A percentile compares a stretch with the other conserved stretches of the same genome.
phyloP scores from a whole-genome alignment of 2,329 filamentous ascomycete genomes.

The Cercospora zeina region DNA sequence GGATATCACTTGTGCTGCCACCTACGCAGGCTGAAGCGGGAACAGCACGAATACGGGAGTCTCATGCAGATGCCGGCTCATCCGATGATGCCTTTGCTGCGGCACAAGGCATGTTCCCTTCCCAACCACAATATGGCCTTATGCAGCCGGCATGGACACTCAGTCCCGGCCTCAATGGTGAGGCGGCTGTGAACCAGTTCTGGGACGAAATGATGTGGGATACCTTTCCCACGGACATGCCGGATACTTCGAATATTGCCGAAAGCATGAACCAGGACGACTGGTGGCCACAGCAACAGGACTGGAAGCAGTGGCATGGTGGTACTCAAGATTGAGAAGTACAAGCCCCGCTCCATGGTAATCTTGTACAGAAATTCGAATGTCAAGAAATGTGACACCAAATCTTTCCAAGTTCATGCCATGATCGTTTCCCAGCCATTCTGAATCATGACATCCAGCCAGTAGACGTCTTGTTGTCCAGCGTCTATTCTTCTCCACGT shows the following conservation, averaged over 20 bases:
- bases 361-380: neutral
- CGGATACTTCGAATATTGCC: constrained; percentile 19
- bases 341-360: neutral
- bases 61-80: neutral
- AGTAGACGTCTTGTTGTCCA: constrained; percentile 52
- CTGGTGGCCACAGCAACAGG: constrained; percentile 26
- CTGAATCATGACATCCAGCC: constrained; percentile 61
- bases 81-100: neutral
- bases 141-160: constrained; percentile 13
- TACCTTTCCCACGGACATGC: constrained; percentile 23
- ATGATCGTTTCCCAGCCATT: constrained; percentile 60
- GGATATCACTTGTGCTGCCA: constrained; percentile 10
- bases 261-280: constrained; percentile 19
- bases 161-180: constrained; percentile 17
- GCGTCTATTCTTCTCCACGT: constrained; percentile 56
- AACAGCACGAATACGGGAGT: neutral
- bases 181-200: constrained; percentile 26
- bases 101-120: neutral
- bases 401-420: constrained; percentile 41
- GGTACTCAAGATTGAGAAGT: neutral
- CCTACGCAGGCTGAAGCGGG: neutral
- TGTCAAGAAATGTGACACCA: neutral
- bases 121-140: constrained; percentile 7
- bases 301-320: constrained; percentile 25
- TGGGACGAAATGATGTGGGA: constrained; percentile 36